Evolutionary conservation across 345 rosid species (phyloP), one percentile per base, ranked within the genome.

Genomic region (Eucalyptus sp.): DNA sequence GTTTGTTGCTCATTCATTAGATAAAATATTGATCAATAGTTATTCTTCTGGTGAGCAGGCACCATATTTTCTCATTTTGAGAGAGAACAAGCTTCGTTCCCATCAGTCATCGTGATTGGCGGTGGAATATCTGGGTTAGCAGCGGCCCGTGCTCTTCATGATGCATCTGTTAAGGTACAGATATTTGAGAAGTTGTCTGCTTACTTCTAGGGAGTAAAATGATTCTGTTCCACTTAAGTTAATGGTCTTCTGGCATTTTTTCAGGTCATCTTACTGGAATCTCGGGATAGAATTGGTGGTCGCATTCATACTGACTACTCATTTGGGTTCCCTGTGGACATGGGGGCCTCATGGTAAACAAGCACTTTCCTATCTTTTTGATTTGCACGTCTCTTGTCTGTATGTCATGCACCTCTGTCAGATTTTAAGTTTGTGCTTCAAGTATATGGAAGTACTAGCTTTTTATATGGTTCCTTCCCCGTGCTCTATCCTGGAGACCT

Each of bases 61-160:
- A 71, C 92, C 52, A 90, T 93, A 87, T 87, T 92, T 33, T 92
- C 93, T 29, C 90, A 92, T 48, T 56, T 93, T 37, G 93, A 91
- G 92, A 92, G 91, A 88, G 94, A 91, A 91, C 93, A 92, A 86
- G 87, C 91, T 89, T 89, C 94, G 41, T 86, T 25, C 84, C 99
- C 97, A 71, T 88, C 94, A 85, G 99, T 95, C 44, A 93, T 96
- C 86, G 98, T 97, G 88, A 94, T 97, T 88, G 99, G 98, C 44
- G 95, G 95, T 89, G 99, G 99, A 86, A 95, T 97, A 89, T 95
- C 98, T 12, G 98, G 99, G 64, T 94, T 97, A 64, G 96, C 99
- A 58, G 98, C 99, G 81, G 98, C 98, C 60, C 93, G 95, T 66
- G 89, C 89, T 87, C 99, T 97, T 79, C 88, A 91, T 66, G 96